These are phyloP conservation scores for Coelastrella sp. DNA, from an alignment of 139 green algal genomes.

Conservation along the genomic window DNA sequence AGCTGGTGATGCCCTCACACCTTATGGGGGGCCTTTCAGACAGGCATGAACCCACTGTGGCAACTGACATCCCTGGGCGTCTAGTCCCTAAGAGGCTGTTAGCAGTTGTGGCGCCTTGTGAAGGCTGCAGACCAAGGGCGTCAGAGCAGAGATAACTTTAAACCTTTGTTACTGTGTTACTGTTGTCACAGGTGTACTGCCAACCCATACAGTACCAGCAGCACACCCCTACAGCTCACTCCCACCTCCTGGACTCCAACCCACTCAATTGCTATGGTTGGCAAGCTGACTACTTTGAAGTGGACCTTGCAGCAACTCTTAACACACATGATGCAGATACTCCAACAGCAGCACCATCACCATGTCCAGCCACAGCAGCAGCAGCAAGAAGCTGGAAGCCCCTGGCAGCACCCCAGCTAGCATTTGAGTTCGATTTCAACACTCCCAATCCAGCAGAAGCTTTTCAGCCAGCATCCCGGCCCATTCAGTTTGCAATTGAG, in stretches of 20 bases:
- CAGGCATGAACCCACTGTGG: no score
- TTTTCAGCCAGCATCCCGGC: conserved; percentile 55
- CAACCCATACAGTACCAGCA: conserved; percentile 40
- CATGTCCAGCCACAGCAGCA: background rate
- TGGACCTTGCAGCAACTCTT: background rate
- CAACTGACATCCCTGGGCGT: no score
- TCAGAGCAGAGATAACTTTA: background rate
- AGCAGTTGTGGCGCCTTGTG: background rate
- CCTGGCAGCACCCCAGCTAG: conserved; percentile 59
- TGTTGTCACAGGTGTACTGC: conserved; percentile 37
- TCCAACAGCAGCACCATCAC: background rate
- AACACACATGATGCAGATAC: background rate
- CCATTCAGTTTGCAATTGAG: conserved; percentile 42
- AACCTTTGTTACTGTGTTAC: background rate
- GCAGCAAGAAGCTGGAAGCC: conserved; percentile 56
- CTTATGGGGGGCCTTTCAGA: no score
- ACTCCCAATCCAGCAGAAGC: conserved; percentile 47
- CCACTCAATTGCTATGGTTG: background rate
- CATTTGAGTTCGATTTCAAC: conserved; percentile 84
- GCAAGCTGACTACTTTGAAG: conserved; percentile 31
- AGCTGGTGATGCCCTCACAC: background rate
- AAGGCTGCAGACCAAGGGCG: background rate
- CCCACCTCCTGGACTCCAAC: background rate
- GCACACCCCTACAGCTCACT: background rate
- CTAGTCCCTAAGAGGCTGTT: no score